phyloP scores from a whole-genome alignment of 2,329 filamentous ascomycete species.

The Pyrenochaeta sp. region DNA sequence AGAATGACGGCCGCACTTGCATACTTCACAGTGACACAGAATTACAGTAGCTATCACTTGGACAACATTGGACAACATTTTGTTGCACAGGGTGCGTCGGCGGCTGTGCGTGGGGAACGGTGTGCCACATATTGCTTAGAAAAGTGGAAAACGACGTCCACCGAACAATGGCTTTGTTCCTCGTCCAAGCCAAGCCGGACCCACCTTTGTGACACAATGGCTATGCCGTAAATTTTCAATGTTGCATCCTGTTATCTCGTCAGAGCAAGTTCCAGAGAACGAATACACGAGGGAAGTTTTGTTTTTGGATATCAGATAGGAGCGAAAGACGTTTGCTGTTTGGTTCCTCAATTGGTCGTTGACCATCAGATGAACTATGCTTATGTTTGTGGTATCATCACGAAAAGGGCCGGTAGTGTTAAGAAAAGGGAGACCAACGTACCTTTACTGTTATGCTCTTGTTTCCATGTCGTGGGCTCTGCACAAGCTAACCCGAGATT shows the following conservation, averaged over 20 bases:
- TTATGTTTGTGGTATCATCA: slow-evolving; percentile 52
- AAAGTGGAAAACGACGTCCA: slow-evolving; percentile 9
- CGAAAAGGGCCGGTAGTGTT: slow-evolving; percentile 19
- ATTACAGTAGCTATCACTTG: slow-evolving; percentile 8
- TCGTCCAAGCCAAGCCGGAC: not conserved
- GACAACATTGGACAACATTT: slow-evolving; percentile 9
- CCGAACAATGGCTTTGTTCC: slow-evolving; percentile 19
- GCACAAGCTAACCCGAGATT: not conserved
- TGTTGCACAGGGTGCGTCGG: slow-evolving; percentile 25
- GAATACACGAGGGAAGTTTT: not conserved
- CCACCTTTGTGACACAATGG: slow-evolving; percentile 2
- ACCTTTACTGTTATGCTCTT: slow-evolving; percentile 21
- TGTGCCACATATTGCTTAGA: slow-evolving; percentile 9
- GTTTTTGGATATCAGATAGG: slow-evolving; percentile 48
- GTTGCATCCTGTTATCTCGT: slow-evolving; percentile 9
- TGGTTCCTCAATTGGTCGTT: slow-evolving; percentile 50
- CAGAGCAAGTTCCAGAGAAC: slow-evolving; percentile 9
- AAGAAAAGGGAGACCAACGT: slow-evolving; percentile 23
- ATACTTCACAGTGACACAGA: slow-evolving; percentile 20
- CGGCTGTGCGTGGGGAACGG: slow-evolving; percentile 16
- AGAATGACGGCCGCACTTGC: slow-evolving; percentile 18
- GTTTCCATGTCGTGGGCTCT: not conserved
- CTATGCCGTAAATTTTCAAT: not conserved
- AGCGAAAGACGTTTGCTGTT: slow-evolving; percentile 53
- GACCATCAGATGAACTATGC: slow-evolving; percentile 56